Base-by-base conservation (phyloP, 352 stramenopile genomes). In the Globisporangium perplexum region DNA sequence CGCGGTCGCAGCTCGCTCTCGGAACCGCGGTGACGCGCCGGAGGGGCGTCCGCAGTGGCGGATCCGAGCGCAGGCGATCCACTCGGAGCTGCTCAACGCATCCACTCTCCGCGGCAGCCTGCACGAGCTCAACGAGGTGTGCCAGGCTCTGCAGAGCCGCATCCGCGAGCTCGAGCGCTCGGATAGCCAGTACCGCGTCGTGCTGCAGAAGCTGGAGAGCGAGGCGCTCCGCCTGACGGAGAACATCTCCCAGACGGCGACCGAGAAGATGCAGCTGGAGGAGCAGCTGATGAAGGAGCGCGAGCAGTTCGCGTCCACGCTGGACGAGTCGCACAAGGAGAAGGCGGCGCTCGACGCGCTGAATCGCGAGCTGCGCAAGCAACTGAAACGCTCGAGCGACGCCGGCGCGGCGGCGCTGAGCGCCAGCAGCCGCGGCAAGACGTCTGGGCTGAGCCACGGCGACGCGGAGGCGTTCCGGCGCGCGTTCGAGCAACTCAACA, bases 301-400 rank as follows among this genome's bases (percentile, higher is more conserved):
- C 18, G 75, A 83, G n/a, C 81, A 94, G 47, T 94, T 88, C 47
- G 71, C 84, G 18, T 51, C 73, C 46, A 66, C 81, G 23, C 58
- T 94, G 11, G 81, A 90, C 42, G 83, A 92, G 55, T 88, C 72
- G 12, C 84, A 92, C 59, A 94, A 94, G 62, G 81, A 94, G 46
- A 90, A 89, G 50, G 71, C 74, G 7, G 60, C 72, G 15, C 55
- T 92, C 17, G 86, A 89, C 54, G 68, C 75, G 18, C 41, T 79
- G 33, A 92, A 89, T 54, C 75, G 80, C 15, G 77, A 92, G 38
- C 64, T 94, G 12, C 81, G 81, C 10, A 94, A 94, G 58, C 79
- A 92, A 39, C 50, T 94, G 18, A 83, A 90, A 53, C 79, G 81
- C 22, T 74, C 68, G 2, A 90, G 69, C 42, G 78, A 90, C 31